Percentiles rank a stretch among this genome's conserved stretches.
phyloP scores from a whole-genome alignment of 2,329 filamentous ascomycete species.

The Penicillium sp. region DNA sequence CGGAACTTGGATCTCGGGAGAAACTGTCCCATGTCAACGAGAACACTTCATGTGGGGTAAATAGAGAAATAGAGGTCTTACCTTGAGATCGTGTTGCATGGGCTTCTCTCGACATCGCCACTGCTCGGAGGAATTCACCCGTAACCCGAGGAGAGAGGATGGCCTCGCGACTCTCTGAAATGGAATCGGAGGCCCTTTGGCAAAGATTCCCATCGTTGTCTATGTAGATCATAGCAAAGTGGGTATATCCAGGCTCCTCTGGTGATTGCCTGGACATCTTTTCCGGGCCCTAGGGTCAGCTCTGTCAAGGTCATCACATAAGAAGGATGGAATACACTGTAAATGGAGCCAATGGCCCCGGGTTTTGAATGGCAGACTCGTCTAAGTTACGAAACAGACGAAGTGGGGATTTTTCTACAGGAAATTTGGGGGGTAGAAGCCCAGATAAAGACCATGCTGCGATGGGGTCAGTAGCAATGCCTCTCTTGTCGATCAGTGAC shows the following conservation, averaged over 20 bases:
- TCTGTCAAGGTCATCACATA: neutral
- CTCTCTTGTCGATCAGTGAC: neutral
- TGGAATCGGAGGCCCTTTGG: conserved; percentile 28
- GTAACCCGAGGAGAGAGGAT: conserved; percentile 30
- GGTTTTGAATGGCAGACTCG: neutral
- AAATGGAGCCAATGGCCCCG: neutral
- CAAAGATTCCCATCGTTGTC: conserved; percentile 30
- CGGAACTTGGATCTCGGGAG: neutral
- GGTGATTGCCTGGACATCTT: conserved; percentile 22
- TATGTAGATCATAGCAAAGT: conserved; percentile 34
- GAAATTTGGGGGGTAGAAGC: neutral
- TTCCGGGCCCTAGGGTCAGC: conserved; percentile 12
- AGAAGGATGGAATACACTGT: neutral
- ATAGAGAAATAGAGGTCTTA: conserved; percentile 11
- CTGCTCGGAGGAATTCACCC: conserved; percentile 28
- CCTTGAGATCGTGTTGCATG: conserved; percentile 15
- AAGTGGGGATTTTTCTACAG: neutral
- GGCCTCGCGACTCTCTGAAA: conserved; percentile 25
- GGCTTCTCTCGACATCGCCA: conserved; percentile 25
- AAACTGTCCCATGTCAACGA: neutral
- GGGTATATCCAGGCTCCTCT: conserved; percentile 21
- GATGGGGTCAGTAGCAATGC: neutral
- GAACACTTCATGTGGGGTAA: neutral
- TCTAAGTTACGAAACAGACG: neutral
- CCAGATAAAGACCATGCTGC: neutral